A percentile compares a stretch with the other conserved stretches of the same genome.
Evolutionary conservation across 768 basidiomycete species (phyloP).

Genomic region (Hygrophorus russula): DNA sequence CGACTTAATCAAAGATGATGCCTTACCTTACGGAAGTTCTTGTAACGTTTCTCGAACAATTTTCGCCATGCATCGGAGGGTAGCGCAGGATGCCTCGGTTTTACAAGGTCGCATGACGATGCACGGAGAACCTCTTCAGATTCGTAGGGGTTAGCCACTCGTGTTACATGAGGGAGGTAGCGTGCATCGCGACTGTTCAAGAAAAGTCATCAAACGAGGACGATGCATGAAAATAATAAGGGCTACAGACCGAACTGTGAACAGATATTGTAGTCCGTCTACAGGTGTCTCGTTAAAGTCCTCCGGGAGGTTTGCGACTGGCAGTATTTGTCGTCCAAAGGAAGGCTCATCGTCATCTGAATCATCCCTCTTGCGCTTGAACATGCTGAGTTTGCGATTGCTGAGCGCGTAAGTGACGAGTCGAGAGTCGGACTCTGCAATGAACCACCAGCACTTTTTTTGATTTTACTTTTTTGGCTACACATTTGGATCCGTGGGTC

Average conservation of each 20-base stretch:
- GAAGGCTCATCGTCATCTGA: conserved; percentile 51
- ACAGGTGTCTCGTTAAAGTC: conserved; percentile 53
- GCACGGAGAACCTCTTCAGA: conserved; percentile 16
- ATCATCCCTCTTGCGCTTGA: conserved; percentile 49
- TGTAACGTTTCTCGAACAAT: conserved; percentile 45
- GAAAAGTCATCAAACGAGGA: not conserved
- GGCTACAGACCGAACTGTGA: conserved; percentile 56
- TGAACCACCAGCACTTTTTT: too few species aligned
- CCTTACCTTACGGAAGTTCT: conserved; percentile 54
- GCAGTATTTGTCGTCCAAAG: conserved; percentile 62
- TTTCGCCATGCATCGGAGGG: conserved; percentile 62
- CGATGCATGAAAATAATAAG: conserved; percentile 2
- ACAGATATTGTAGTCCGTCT: conserved; percentile 74
- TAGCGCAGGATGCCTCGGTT: conserved; percentile 23
- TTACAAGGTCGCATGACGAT: conserved; percentile 12
- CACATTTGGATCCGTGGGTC: conserved; percentile 1
- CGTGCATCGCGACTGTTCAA: conserved; percentile 57
- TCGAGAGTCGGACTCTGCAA: not conserved
- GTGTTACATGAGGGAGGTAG: conserved; percentile 48
- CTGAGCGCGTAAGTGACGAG: too few species aligned
- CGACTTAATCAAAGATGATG: not conserved
- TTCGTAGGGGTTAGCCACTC: conserved; percentile 63
- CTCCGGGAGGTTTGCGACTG: conserved; percentile 69
- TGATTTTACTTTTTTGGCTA: not conserved
- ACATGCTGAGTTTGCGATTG: conserved; percentile 2